Percentiles rank a stretch among this genome's conserved stretches.
Conservation (phyloP, 768 basidiomycete species). For the Lactifluus subvellereus region DNA sequence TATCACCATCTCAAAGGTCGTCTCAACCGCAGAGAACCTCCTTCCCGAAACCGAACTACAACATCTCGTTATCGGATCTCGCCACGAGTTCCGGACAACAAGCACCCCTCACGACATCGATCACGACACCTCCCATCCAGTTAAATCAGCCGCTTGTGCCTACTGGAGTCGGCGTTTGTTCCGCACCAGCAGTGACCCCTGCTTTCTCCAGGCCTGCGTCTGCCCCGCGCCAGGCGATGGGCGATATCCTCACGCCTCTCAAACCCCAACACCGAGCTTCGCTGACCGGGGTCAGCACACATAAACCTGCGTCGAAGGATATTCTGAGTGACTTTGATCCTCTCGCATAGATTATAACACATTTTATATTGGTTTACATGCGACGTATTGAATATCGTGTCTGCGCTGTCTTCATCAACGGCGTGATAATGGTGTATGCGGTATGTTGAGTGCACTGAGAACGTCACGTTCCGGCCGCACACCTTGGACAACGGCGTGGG, state of each 20-base stretch:
- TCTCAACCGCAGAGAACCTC: slow-evolving; percentile 23
- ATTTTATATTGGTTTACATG: not conserved
- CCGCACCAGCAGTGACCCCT: slow-evolving; percentile 25
- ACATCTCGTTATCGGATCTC: slow-evolving; percentile 38
- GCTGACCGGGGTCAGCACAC: slow-evolving; percentile 33
- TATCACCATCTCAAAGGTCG: slow-evolving; percentile 14
- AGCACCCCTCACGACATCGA: slow-evolving; percentile 14
- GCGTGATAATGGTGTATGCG: not conserved
- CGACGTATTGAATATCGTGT: not conserved
- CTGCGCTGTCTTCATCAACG: not conserved
- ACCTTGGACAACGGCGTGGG: not conserved
- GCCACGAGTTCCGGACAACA: not conserved
- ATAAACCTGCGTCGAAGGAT: slow-evolving; percentile 52
- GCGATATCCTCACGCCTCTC: slow-evolving; percentile 56
- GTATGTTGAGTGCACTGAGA: not conserved
- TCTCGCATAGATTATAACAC: slow-evolving; percentile 38
- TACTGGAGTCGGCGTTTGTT: not conserved
- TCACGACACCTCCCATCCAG: slow-evolving; percentile 24
- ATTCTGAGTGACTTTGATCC: slow-evolving; percentile 86
- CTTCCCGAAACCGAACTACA: slow-evolving; percentile 52
- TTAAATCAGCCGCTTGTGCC: slow-evolving; percentile 5
- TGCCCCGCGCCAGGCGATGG: slow-evolving; percentile 36
- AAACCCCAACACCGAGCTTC: slow-evolving; percentile 48
- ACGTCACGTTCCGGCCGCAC: not conserved
- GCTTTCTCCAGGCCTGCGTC: slow-evolving; percentile 31